Evolutionary conservation across 176 grass and related monocot genomes (phyloP), one percentile per base, ranked within the genome.

Genomic region (Triticum urartu): DNA sequence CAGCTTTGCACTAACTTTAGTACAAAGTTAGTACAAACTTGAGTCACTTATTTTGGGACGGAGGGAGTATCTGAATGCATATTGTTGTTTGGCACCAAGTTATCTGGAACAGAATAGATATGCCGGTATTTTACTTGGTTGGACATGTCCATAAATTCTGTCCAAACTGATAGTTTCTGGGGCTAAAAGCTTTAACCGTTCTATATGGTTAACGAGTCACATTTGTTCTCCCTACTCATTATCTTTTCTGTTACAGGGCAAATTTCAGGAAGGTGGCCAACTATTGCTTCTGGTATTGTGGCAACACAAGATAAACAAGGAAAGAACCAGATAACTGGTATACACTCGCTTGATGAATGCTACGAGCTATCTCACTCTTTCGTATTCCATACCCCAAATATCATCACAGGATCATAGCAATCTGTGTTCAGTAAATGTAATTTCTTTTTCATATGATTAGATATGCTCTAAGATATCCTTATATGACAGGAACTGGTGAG

Each of bases 251-350:
- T 84, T 68, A 62, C 75, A 95, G 88, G 88, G 83, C 83, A 90
- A 73, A 86, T 24, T 83, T 88, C 69, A 11, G 85, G 88, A 86
- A 79, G 68, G 28, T 43, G 54, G 8, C 79, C 75, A 39, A 75
- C 78, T 61, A 83, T 81, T 88, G 33, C 77, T 83, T 74, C 81
- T 89, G 78, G 84, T 86, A 79, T 15, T 85, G 78, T 70, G 75
- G 59, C 2, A 32, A 68, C 52, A 81, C 79, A 76, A 58, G 80
- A 90, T 67, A 86, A 87, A 88, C 70, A 67, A 68, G 68, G 79
- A 72, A 83, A 92, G 59, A 48, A 22, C 58, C 60, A 67, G 22
- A 22, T 36, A 47, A 61, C 52, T 77, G 85, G 93, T 92, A 79
- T 35, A 20, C 48, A 60, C 21, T 72, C 39, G 33, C 84, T 85